Evolutionary conservation across 768 basidiomycete genomes (phyloP).

Genomic region (Megacollybia marginata): DNA sequence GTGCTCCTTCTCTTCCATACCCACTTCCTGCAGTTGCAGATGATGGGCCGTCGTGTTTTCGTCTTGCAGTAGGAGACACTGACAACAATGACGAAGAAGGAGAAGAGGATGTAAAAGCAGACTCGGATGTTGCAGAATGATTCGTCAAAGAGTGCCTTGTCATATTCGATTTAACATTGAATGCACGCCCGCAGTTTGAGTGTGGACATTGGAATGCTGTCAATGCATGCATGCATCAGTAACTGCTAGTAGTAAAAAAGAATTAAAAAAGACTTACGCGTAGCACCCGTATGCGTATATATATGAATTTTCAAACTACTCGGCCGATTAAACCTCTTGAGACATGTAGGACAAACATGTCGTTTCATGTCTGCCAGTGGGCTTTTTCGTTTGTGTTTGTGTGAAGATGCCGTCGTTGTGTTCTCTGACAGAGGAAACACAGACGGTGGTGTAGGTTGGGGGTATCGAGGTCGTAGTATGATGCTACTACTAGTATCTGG

Average conservation of each 20-base stretch:
- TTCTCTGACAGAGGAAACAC: background rate
- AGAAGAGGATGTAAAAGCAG: no score
- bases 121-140: slow-evolving; percentile 30
- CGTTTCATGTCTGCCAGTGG: slow-evolving; percentile 30
- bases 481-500: no score
- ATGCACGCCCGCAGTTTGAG: slow-evolving; percentile 67
- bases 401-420: slow-evolving; percentile 11
- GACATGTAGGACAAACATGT: slow-evolving; percentile 48
- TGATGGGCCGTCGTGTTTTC: no score
- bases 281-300: slow-evolving; percentile 63
- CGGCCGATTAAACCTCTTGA: slow-evolving; percentile 62
- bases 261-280: slow-evolving; percentile 37
- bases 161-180: slow-evolving; percentile 86
- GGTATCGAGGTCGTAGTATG: background rate
- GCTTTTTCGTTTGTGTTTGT: slow-evolving; percentile 13
- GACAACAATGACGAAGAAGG: no score
- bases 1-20: no score
- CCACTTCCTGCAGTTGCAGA: no score
- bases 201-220: slow-evolving; percentile 69
- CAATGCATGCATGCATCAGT: background rate
- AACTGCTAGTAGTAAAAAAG: background rate
- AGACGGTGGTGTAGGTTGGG: background rate
- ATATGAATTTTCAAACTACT: slow-evolving; percentile 60
- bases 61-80: no score
- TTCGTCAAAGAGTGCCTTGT: slow-evolving; percentile 71